Percentiles rank a stretch among this genome's conserved stretches.
Conservation (phyloP, 108 stramenopile genomes). For the Fragilaria crotonensis region DNA sequence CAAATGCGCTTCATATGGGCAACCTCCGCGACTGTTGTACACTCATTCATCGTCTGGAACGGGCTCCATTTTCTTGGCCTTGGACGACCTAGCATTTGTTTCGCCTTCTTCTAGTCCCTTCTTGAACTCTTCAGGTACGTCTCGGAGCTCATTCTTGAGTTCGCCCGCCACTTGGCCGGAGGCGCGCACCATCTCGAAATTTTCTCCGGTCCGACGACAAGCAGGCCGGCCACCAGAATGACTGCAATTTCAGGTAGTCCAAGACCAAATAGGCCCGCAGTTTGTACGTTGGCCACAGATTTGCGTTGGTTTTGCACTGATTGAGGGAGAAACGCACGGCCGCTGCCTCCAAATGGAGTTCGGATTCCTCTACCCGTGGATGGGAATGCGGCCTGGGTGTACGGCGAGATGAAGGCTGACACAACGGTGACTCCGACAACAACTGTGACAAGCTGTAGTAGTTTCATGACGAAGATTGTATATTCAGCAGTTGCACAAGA, state of each 20-base stretch:
- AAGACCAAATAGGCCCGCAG: conserved; percentile 73
- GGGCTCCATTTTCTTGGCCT: conserved; percentile 58
- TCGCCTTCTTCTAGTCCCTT: conserved; percentile 77
- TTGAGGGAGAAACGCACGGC: too few relatives aligned
- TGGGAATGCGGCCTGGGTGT: too few relatives aligned
- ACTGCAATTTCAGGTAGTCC: conserved; percentile 73
- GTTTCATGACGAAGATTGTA: too few relatives aligned
- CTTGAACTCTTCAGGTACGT: conserved; percentile 70
- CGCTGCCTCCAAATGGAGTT: too few relatives aligned
- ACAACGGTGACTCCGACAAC: too few relatives aligned
- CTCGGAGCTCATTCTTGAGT: conserved; percentile 38
- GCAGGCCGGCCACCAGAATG: conserved; percentile 43
- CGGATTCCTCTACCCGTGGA: too few relatives aligned
- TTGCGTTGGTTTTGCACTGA: conserved; percentile 22
- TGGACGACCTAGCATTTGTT: conserved; percentile 45
- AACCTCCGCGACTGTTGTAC: too few relatives aligned
- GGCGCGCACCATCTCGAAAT: conserved; percentile 38
- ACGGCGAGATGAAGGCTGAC: too few relatives aligned
- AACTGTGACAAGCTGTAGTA: too few relatives aligned
- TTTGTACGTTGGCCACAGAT: conserved; percentile 52
- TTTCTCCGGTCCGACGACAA: conserved; percentile 65
- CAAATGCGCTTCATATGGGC: too few relatives aligned
- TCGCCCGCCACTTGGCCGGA: conserved; percentile 59
- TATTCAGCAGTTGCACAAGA: too few relatives aligned
- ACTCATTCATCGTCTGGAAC: conserved; percentile 28